These are phyloP conservation scores for Blastomyces percursus DNA, from an alignment of 2,329 filamentous ascomycete genomes.

Conservation along the genomic window DNA sequence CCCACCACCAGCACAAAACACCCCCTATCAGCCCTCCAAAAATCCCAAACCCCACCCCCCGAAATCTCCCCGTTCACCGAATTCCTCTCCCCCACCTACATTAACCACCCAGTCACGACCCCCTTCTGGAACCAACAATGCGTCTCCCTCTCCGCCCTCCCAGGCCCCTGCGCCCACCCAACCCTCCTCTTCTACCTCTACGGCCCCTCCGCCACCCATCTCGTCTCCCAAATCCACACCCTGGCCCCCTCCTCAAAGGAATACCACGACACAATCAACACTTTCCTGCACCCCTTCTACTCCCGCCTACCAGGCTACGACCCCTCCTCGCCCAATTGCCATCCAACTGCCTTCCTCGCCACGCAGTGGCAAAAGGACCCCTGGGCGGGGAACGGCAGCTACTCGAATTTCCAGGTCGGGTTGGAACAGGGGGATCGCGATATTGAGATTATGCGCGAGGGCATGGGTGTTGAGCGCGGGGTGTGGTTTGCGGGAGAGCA, in stretches of 20 bases:
- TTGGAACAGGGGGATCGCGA: constrained; percentile 59
- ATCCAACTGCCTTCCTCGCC: constrained; percentile 52
- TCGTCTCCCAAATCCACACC: constrained; percentile 26
- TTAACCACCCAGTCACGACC: constrained; percentile 46
- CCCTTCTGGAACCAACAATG: constrained; percentile 62
- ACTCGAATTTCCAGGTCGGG: constrained; percentile 74
- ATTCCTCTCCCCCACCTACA: constrained; percentile 62
- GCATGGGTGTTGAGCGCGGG: constrained; percentile 44
- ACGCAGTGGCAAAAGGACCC: constrained; percentile 72
- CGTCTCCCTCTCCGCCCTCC: constrained; percentile 63
- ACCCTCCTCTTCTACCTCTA: constrained; percentile 67
- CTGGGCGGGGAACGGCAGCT: constrained; percentile 70
- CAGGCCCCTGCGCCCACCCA: constrained; percentile 51
- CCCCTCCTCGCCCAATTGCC: constrained; percentile 43
- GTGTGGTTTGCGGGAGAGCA: constrained; percentile 87
- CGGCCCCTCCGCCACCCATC: constrained; percentile 32
- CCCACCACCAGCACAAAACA: constrained; percentile 16
- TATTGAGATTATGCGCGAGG: constrained; percentile 49
- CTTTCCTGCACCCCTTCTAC: constrained; percentile 69
- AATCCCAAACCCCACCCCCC: constrained; percentile 4
- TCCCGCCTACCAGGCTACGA: constrained; percentile 60
- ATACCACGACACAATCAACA: constrained; percentile 46
- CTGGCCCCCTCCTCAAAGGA: constrained; percentile 33
- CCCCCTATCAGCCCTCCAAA: constrained; percentile 16
- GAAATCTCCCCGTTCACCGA: constrained; percentile 55